Conservation (phyloP, 2,329 filamentous ascomycete genomes). For the Nectriaceae sp. region DNA sequence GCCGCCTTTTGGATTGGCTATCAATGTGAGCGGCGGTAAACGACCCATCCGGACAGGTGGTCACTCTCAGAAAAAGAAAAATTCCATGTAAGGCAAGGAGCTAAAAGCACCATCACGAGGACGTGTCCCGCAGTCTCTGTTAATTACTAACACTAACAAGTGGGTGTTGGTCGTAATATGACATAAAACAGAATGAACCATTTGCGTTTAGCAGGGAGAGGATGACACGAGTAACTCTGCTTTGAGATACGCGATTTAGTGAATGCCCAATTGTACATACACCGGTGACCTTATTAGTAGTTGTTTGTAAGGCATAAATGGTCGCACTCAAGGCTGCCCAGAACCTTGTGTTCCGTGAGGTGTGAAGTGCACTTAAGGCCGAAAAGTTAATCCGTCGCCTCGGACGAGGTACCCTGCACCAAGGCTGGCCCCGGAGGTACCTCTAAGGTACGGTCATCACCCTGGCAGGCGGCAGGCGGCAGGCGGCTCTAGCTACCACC, state of each 20-base stretch:
- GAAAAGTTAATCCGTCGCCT: conserved; percentile 30
- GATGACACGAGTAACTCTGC: not conserved
- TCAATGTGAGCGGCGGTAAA: no score
- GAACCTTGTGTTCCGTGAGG: not conserved
- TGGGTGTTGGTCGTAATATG: no score
- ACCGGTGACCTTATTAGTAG: not conserved
- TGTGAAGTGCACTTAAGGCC: conserved; percentile 12
- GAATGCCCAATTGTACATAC: not conserved
- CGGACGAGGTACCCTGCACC: conserved; percentile 21
- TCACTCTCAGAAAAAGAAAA: no score
- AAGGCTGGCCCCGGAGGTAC: conserved; percentile 25
- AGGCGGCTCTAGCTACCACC: conserved; percentile 21
- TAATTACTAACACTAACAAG: no score
- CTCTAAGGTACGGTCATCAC: conserved; percentile 1
- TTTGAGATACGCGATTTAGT: not conserved
- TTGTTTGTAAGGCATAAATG: no score
- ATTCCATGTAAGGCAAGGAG: no score
- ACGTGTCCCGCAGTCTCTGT: no score
- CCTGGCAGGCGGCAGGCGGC: not conserved
- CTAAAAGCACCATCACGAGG: no score
- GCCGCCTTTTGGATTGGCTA: no score
- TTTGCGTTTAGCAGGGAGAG: not conserved
- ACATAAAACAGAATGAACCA: not conserved
- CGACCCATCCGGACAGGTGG: no score
- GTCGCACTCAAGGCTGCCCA: not conserved